Base-by-base conservation (phyloP, 805 yeast genomes). In the Yamadazyma scolyti region DNA sequence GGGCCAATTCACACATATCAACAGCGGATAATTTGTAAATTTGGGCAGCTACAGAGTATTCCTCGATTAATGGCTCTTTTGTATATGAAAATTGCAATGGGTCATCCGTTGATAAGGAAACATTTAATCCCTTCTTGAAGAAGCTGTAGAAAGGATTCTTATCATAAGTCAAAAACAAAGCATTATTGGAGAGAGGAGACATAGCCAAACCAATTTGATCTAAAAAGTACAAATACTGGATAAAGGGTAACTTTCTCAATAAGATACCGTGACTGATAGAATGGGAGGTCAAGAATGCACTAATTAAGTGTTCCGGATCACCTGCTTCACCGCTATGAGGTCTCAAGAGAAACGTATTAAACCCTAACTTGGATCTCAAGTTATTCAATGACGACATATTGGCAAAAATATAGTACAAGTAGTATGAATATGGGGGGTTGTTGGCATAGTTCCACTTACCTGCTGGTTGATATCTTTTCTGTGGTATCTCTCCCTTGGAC, bases 241-340 rank as follows among this genome's bases (percentile, higher is more conserved):
- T 80, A 56, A 85, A 88, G 28, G 99, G 98, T 33, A 94, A 75
- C 57, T 93, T 93, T 60, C 98, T 78, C 52, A 93, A 68, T 39
- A 90, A 58, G 33, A 93, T 94, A 36, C 99, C 99, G 56, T 93
- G 99, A 9, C 95, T 85, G 38, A 93, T 93, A 30, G 95, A 86
- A 50, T 90, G 94, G 1, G 97, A 79, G 1, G 93, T 77, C 48
- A 93, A 61, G 49, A 83, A 93, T 1, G 98, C 89, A 30, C 89
- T 74, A 26, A 89, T 85, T 51, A 94, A 69, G 65, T 93, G 98
- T 51, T 93, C 97, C 1, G 97, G 97, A 52, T 93, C 98, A 38
- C 99, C 99, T n/a, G 98, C 99, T 60, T 93, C 99, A 42, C 99
- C 99, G 46, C 96, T 86, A 58, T 93, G 99, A 3, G 99, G 99